Conservation (phyloP, 805 yeast genomes). For the Komagataella mondaviorum region DNA sequence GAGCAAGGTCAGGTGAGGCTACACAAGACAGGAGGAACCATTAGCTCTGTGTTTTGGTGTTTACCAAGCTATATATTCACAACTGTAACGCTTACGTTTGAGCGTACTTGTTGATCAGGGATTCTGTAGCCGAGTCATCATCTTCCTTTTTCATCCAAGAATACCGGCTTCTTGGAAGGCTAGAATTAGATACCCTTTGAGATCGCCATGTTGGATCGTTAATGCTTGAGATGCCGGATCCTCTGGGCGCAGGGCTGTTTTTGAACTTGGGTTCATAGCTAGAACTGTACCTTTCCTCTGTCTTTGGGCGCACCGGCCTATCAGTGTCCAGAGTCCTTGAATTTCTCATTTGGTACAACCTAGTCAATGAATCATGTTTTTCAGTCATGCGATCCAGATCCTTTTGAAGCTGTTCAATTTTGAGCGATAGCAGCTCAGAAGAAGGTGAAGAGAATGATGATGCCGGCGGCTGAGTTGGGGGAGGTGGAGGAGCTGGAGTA, state of each 20-base stretch:
- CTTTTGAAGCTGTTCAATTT: neutral
- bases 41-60: neutral
- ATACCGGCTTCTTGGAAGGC: neutral
- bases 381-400: neutral
- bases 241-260: neutral
- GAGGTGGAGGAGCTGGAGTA: neutral
- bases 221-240: neutral
- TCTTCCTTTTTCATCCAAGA: neutral
- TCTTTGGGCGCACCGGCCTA: neutral
- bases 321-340: neutral
- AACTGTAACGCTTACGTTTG: neutral
- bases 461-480: neutral
- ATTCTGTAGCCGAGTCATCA: neutral
- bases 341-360: neutral
- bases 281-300: neutral
- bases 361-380: neutral
- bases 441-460: neutral
- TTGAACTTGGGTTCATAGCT: neutral
- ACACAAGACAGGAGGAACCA: neutral
- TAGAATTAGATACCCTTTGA: neutral
- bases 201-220: neutral
- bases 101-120: neutral
- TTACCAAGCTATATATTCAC: neutral
- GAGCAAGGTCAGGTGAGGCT: neutral
- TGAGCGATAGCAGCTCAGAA: neutral